A percentile compares a stretch with the other conserved stretches of the same genome.
Evolutionary conservation across 2,329 filamentous ascomycete species (phyloP).

Genomic region (Ceratocystiopsis minuta): DNA sequence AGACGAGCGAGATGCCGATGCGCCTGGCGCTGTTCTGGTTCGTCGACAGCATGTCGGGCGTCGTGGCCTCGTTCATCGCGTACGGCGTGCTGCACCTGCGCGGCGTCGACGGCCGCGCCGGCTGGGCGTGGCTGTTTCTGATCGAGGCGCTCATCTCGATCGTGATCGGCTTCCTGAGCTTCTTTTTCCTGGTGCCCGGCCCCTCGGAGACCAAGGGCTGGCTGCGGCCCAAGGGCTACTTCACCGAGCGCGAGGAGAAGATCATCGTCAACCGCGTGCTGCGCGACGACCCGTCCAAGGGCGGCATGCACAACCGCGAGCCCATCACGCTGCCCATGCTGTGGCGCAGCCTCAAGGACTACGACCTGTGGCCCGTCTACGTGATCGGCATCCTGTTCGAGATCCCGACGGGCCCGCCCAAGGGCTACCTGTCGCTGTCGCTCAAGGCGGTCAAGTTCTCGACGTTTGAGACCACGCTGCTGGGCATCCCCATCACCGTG

Average conservation of each 20-base stretch:
- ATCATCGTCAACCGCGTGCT: slow-evolving; percentile 40
- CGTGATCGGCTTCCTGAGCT: slow-evolving; percentile 23
- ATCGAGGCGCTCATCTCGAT: slow-evolving; percentile 32
- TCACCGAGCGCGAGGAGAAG: slow-evolving; percentile 34
- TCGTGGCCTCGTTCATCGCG: slow-evolving; percentile 17
- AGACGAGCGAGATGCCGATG: slow-evolving; percentile 15
- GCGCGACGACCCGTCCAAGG: slow-evolving; percentile 40
- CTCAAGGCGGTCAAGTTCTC: slow-evolving; percentile 6
- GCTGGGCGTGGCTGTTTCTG: slow-evolving; percentile 30
- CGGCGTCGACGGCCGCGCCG: slow-evolving; percentile 17
- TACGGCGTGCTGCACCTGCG: slow-evolving; percentile 18
- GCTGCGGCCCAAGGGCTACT: slow-evolving; percentile 34
- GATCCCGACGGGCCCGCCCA: slow-evolving; percentile 4
- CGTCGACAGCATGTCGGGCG: slow-evolving; percentile 14
- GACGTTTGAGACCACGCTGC: slow-evolving; percentile 8
- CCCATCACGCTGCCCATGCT: slow-evolving; percentile 24
- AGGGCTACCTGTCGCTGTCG: slow-evolving; percentile 6
- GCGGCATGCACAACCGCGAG: slow-evolving; percentile 40
- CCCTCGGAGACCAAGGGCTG: slow-evolving; percentile 23
- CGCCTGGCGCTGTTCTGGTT: slow-evolving; percentile 18
- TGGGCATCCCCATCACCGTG: slow-evolving; percentile 12
- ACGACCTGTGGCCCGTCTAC: slow-evolving; percentile 9
- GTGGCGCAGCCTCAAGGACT: slow-evolving; percentile 5
- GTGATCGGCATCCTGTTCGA: slow-evolving; percentile 5
- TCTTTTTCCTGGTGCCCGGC: slow-evolving; percentile 27